Evolutionary conservation across 805 yeast species (phyloP), one percentile per base, ranked within the genome.

Genomic region (Lipomyces spencermartinsiae): DNA sequence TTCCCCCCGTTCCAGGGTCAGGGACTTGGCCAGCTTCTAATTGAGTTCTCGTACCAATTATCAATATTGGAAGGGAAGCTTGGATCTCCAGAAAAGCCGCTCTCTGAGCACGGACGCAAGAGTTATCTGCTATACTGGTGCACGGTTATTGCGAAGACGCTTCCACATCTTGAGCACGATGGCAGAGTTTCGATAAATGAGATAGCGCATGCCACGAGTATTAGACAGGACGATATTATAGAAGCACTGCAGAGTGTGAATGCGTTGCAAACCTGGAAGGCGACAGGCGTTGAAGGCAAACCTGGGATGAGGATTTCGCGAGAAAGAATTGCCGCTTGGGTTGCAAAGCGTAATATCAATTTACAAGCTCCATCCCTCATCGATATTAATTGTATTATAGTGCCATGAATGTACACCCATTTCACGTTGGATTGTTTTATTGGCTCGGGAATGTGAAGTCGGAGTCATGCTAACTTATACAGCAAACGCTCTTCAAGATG

Each of bases 1-100:
- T 91, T 95, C 69, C 99, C 99, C 0, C 97, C 97, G 2, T 95
- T 87, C 76, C 98, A 94, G 77, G 82, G 92, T 66, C 83, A 84
- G 54, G 89, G 87, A 7, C 77, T 93, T 33, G 99, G 98, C 0
- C 87, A 92, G 4, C 80, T 92, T 10, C 77, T 95, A 53, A 91
- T 95, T 16, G 92, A 92, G 68, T 91, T 92, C 72, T 91, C 96
- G 51, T 95, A 94, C 75, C 87, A 84, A 37, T 77, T 93, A 25
- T 92, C 97, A 0, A 65, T 86, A 53, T 84, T 83, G 16, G 91
- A 90, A 56, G 87, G 86, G 37, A 73, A 81, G 25, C 78, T 85
- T 1, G 92, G 97, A 68, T 97, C 98, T 0, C 99, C 99, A 2
- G 72, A 95, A 76, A 84, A 87, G 71, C 99, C 99, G 0, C 80